Percentiles rank a stretch among this genome's conserved stretches.
Conservation (phyloP, 768 basidiomycete species). For the Tricholoma saponaceum region DNA sequence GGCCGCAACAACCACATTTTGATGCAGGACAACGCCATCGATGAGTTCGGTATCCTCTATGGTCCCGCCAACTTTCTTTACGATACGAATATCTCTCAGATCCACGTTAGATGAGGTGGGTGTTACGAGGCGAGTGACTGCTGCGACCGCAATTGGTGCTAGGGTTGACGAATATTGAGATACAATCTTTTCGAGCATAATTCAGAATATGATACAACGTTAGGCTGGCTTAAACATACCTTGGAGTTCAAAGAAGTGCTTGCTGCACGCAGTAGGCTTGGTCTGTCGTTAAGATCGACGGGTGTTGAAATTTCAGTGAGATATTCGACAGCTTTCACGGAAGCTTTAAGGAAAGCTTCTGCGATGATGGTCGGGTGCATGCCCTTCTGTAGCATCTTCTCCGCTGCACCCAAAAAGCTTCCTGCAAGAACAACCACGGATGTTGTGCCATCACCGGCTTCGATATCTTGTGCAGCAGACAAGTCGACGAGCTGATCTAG, state of each 20-base stretch:
- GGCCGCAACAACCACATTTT: conserved; percentile 85
- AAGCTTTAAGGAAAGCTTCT: conserved; percentile 91
- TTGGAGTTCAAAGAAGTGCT: conserved; percentile 97
- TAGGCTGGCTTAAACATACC: conserved; percentile 34
- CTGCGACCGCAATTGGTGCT: conserved; percentile 97
- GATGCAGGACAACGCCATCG: conserved; percentile 96
- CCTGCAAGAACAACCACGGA: conserved; percentile 97
- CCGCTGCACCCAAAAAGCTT: conserved; percentile 87
- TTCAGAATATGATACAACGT: conserved; percentile 3
- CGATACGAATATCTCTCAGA: conserved; percentile 91
- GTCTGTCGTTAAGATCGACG: conserved; percentile 84
- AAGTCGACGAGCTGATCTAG: conserved; percentile 84
- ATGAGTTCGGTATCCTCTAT: conserved; percentile 98
- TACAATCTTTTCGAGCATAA: conserved; percentile 64
- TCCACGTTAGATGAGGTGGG: conserved; percentile 93
- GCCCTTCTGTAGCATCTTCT: conserved; percentile 94
- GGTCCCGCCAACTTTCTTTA: conserved; percentile 98
- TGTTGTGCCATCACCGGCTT: conserved; percentile 98
- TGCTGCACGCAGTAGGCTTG: conserved; percentile 84
- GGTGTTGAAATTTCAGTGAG: conserved; percentile 90
- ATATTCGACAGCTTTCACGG: conserved; percentile 90
- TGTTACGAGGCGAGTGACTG: conserved; percentile 88
- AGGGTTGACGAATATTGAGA: conserved; percentile 98
- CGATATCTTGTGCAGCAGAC: conserved; percentile 96
- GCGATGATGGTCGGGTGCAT: conserved; percentile 98